Conservation (phyloP, 495 filamentous ascomycete species). For the Aspergillus ostianus region DNA sequence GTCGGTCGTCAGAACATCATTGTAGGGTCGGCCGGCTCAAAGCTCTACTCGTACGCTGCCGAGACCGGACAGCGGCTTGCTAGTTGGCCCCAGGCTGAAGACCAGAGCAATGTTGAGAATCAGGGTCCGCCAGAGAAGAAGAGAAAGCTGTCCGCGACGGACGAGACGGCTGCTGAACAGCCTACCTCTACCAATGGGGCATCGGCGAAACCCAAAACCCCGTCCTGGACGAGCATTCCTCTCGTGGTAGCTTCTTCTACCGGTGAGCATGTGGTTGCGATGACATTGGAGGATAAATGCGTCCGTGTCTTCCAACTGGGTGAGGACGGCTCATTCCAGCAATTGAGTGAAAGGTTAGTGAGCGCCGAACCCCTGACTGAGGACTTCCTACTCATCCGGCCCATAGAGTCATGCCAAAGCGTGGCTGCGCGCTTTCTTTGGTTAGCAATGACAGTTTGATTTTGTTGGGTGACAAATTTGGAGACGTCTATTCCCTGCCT, state of each 20-base stretch:
- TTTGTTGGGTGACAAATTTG: slow-evolving; percentile 87
- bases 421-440: slow-evolving; percentile 71
- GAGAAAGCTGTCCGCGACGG: slow-evolving; percentile 42
- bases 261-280: slow-evolving; percentile 65
- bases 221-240: slow-evolving; percentile 50
- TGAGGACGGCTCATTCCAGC: slow-evolving; percentile 56
- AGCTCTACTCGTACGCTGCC: slow-evolving; percentile 50
- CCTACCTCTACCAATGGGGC: slow-evolving; percentile 23
- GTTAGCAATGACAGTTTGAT: slow-evolving; percentile 67
- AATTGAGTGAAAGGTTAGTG: slow-evolving; percentile 70
- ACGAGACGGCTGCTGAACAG: slow-evolving; percentile 21
- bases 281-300: slow-evolving; percentile 87
- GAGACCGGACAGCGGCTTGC: slow-evolving; percentile 42
- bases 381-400: slow-evolving; percentile 15
- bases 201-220: slow-evolving; percentile 17
- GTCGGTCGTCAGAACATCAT: slow-evolving; percentile 37
- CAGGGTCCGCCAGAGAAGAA: slow-evolving; percentile 51
- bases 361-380: neutral
- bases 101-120: slow-evolving; percentile 24
- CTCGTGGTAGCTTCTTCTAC: slow-evolving; percentile 57
- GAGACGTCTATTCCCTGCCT: slow-evolving; percentile 90
- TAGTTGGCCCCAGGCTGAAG: slow-evolving; percentile 49
- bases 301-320: slow-evolving; percentile 75
- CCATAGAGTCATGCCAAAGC: slow-evolving; percentile 80
- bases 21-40: slow-evolving; percentile 55